phyloP scores from a whole-genome alignment of 31 red algal genomes.

The Porphyra umbilicalis region DNA sequence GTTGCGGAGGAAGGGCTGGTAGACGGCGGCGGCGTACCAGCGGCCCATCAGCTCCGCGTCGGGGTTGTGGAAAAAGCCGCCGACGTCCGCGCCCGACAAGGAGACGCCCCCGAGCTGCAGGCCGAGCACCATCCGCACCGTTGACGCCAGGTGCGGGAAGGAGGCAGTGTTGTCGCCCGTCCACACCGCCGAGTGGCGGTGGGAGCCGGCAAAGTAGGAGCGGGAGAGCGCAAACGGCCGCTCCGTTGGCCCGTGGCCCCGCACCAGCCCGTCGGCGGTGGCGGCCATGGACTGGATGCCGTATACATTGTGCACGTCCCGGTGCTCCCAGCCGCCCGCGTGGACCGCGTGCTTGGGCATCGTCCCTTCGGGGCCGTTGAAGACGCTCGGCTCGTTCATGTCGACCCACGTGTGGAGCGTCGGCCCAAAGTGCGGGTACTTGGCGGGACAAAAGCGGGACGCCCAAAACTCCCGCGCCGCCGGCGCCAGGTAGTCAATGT shows the following conservation, averaged over 20 bases:
- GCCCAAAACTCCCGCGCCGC: conserved; percentile 57
- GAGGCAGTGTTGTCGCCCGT: conserved; percentile 88
- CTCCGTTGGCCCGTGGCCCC: conserved; percentile 55
- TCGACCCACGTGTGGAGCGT: conserved; percentile 94
- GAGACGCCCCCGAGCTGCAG: conserved; percentile 70
- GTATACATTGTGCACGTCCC: conserved; percentile 93
- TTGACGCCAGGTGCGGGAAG: conserved; percentile 77
- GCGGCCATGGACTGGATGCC: conserved; percentile 77
- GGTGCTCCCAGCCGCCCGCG: conserved; percentile 68
- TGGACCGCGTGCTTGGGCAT: conserved; percentile 85
- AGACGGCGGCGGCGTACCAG: conserved; percentile 89
- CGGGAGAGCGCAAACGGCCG: conserved; percentile 88
- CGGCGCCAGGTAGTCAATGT: conserved; percentile 63
- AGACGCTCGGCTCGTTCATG: conserved; percentile 99
- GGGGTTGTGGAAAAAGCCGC: conserved; percentile 97
- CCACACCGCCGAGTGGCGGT: conserved; percentile 89
- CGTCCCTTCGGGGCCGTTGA: conserved; percentile 88
- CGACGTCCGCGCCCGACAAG: conserved; percentile 86
- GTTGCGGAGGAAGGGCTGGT: conserved; percentile 95
- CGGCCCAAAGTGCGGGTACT: conserved; percentile 78
- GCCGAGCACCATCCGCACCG: conserved; percentile 86
- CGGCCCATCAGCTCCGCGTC: conserved; percentile 55
- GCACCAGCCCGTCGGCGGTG: conserved; percentile 72
- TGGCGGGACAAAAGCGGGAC: conserved; percentile 32
- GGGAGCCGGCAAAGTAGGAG: conserved; percentile 87